Evolutionary conservation across 129 eudicot species (phyloP).

Genomic region (Silybum marianum): DNA sequence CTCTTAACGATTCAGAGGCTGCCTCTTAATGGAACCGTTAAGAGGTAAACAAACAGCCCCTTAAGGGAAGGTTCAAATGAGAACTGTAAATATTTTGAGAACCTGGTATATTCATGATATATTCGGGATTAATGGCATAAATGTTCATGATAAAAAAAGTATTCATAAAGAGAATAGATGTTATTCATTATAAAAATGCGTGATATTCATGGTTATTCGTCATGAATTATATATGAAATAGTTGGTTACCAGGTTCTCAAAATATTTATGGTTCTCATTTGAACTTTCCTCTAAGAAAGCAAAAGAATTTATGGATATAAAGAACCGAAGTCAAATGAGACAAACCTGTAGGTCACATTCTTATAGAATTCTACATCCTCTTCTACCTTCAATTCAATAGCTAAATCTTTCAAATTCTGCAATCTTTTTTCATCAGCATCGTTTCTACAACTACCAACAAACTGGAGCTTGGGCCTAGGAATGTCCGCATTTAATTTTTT

Average conservation of each 20-base stretch:
- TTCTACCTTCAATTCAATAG: constrained; percentile 62
- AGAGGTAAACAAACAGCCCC: too few relatives aligned
- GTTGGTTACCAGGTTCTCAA: background rate
- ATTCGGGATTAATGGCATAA: background rate
- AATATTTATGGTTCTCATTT: background rate
- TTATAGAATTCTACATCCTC: constrained; percentile 81
- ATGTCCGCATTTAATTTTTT: constrained; percentile 47
- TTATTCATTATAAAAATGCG: background rate
- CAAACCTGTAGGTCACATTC: constrained; percentile 84
- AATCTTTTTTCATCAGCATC: constrained; percentile 87
- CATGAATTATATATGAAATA: background rate
- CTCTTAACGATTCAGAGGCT: too few relatives aligned
- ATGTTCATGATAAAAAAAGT: background rate
- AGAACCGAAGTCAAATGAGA: background rate
- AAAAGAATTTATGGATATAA: background rate
- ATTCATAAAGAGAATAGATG: background rate
- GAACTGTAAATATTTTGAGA: background rate
- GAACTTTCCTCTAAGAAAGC: background rate
- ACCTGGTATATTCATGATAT: background rate
- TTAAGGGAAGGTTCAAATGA: too few relatives aligned
- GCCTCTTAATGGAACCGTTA: too few relatives aligned
- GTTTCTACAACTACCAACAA: constrained; percentile 97
- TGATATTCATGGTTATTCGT: background rate
- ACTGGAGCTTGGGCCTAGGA: constrained; percentile 80
- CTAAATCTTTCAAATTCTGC: constrained; percentile 76